Conservation (phyloP, 2,329 filamentous ascomycete genomes). For the Triangularia setosa region DNA sequence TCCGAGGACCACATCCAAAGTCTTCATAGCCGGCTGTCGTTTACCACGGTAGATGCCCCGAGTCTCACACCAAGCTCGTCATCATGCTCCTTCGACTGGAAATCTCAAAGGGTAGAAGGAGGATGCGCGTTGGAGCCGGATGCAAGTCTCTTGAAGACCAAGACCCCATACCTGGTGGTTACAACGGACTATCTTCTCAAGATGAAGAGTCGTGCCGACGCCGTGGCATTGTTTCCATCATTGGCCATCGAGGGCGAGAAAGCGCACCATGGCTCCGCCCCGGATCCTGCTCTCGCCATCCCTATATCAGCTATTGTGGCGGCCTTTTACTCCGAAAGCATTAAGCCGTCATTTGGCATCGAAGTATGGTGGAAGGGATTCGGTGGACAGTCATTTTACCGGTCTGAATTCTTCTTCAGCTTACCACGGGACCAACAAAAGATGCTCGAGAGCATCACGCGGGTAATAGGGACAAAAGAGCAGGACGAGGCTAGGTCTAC, state of each 20-base stretch:
- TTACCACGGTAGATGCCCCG: slow-evolving; percentile 27
- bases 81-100: slow-evolving; percentile 33
- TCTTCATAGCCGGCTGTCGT: slow-evolving; percentile 19
- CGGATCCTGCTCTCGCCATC: slow-evolving; percentile 40
- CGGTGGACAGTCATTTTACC: slow-evolving; percentile 43
- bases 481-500: background rate
- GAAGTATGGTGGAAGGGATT: slow-evolving; percentile 55
- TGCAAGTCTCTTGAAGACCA: slow-evolving; percentile 42
- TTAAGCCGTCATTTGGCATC: slow-evolving; percentile 47
- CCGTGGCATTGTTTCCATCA: slow-evolving; percentile 45
- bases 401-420: slow-evolving; percentile 47
- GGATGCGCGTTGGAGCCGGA: slow-evolving; percentile 48
- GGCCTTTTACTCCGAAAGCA: slow-evolving; percentile 49
- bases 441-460: slow-evolving; percentile 45
- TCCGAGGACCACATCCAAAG: slow-evolving; percentile 25
- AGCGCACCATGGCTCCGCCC: slow-evolving; percentile 25
- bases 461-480: slow-evolving; percentile 31
- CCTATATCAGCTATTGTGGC: slow-evolving; percentile 50
- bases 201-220: slow-evolving; percentile 46
- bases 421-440: slow-evolving; percentile 47
- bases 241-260: slow-evolving; percentile 30
- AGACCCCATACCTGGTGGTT: slow-evolving; percentile 49
- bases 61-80: slow-evolving; percentile 25
- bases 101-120: slow-evolving; percentile 30
- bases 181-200: slow-evolving; percentile 49